Conservation (phyloP, 2,329 filamentous ascomycete species). For the Penicillium olsonii region DNA sequence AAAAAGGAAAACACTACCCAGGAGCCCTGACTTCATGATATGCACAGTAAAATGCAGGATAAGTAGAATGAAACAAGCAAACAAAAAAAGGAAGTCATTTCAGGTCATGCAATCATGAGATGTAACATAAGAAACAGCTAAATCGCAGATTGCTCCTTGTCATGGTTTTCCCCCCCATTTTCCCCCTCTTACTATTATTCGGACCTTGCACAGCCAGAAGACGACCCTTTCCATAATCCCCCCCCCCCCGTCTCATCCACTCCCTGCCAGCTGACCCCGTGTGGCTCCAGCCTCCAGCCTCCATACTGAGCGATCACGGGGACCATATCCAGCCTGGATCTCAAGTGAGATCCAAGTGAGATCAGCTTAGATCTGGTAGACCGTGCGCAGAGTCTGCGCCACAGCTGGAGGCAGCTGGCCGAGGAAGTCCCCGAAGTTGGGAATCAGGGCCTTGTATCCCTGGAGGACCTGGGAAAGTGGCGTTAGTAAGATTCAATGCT, state of each 20-base stretch:
- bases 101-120: slow-evolving; percentile 18
- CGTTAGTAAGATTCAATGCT: not conserved
- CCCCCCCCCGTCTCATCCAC: not conserved
- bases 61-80: slow-evolving; percentile 8
- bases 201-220: not conserved
- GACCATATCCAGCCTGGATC: not conserved
- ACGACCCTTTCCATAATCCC: not conserved
- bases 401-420: slow-evolving; percentile 42
- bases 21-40: slow-evolving; percentile 11
- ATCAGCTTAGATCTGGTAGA: slow-evolving; percentile 42
- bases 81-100: slow-evolving; percentile 12
- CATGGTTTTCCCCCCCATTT: slow-evolving; percentile 4
- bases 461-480: slow-evolving; percentile 40
- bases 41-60: slow-evolving; percentile 16
- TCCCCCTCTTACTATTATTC: slow-evolving; percentile 8
- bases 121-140: slow-evolving; percentile 17
- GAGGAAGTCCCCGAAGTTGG: slow-evolving; percentile 49
- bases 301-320: too few relatives aligned
- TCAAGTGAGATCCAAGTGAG: too few relatives aligned
- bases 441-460: slow-evolving; percentile 51
- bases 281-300: not conserved
- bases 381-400: slow-evolving; percentile 43
- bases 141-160: slow-evolving; percentile 14
- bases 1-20: slow-evolving; percentile 11
- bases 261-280: not conserved